phyloP scores from a whole-genome alignment of 208 protist species.

The Crithidia acanthocephali region DNA sequence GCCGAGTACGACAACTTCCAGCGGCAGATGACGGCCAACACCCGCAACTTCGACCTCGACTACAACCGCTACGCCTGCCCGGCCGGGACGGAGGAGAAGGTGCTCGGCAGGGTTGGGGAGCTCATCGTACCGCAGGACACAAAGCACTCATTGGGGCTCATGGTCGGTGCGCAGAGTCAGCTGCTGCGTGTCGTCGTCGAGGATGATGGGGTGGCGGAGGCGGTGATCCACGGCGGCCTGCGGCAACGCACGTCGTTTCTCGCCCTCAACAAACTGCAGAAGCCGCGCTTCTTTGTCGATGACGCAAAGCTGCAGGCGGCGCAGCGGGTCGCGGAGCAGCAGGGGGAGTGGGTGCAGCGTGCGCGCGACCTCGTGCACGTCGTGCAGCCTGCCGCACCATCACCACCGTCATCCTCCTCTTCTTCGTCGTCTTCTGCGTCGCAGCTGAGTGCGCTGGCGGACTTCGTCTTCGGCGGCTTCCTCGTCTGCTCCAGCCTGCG shows the following conservation, averaged over 20 bases:
- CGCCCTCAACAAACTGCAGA: slow-evolving; percentile 95
- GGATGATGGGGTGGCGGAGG: slow-evolving; percentile 90
- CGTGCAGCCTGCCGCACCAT: too few relatives aligned
- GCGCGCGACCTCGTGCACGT: slow-evolving; percentile 33
- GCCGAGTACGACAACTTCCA: slow-evolving; percentile 66
- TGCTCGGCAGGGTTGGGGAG: slow-evolving; percentile 95
- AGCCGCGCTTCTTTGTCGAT: slow-evolving; percentile 27
- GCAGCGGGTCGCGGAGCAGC: slow-evolving; percentile 47
- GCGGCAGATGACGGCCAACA: slow-evolving; percentile 46
- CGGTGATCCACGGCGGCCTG: slow-evolving; percentile 94
- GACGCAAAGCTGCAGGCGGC: slow-evolving; percentile 42
- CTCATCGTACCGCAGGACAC: slow-evolving; percentile 88
- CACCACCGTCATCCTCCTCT: slow-evolving; percentile 44
- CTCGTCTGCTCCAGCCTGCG: slow-evolving; percentile 93
- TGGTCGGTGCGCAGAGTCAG: slow-evolving; percentile 92
- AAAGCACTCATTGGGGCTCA: slow-evolving; percentile 85
- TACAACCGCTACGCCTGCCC: slow-evolving; percentile 55
- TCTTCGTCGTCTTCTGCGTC: not conserved
- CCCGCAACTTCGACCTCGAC: slow-evolving; percentile 70
- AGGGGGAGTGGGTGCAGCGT: slow-evolving; percentile 25
- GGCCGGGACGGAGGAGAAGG: slow-evolving; percentile 44
- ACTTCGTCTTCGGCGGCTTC: slow-evolving; percentile 97
- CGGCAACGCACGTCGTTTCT: slow-evolving; percentile 97
- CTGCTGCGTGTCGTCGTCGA: slow-evolving; percentile 97
- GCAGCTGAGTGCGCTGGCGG: slow-evolving; percentile 32